Percentiles rank a stretch among this genome's conserved stretches.
Evolutionary conservation across 2,329 filamentous ascomycete genomes (phyloP).

Genomic region (Neopestalotiopsis sp.): DNA sequence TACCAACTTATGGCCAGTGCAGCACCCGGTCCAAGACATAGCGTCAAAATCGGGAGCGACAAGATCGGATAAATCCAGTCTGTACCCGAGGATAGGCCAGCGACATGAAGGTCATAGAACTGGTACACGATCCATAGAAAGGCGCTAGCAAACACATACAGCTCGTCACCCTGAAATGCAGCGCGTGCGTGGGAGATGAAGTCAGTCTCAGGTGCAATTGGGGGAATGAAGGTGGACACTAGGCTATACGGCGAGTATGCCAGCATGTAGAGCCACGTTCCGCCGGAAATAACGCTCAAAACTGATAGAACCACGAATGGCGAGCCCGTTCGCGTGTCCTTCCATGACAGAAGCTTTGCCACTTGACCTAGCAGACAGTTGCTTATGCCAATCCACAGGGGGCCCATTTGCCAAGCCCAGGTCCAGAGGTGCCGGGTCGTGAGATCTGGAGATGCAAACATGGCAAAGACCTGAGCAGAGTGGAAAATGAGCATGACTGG

Average conservation of each 20-base stretch:
- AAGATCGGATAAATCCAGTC: not conserved
- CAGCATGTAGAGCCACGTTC: not conserved
- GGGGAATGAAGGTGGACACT: not conserved
- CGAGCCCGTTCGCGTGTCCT: not conserved
- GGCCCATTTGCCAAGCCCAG: slow-evolving; percentile 31
- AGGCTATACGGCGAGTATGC: not conserved
- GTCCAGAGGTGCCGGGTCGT: slow-evolving; percentile 29
- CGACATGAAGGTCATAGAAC: not conserved
- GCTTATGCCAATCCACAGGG: slow-evolving; percentile 27
- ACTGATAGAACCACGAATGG: not conserved
- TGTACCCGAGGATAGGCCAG: not conserved
- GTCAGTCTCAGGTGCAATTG: not conserved
- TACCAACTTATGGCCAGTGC: not conserved
- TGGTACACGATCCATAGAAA: slow-evolving; percentile 3
- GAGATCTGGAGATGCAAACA: slow-evolving; percentile 20
- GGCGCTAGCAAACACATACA: not conserved
- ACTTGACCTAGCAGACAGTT: slow-evolving; percentile 16
- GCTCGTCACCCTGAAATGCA: not conserved
- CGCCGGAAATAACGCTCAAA: not conserved
- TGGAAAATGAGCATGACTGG: slow-evolving; percentile 27
- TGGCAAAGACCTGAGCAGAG: slow-evolving; percentile 24
- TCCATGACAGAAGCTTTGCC: not conserved
- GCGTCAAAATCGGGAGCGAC: not conserved
- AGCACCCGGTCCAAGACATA: not conserved
- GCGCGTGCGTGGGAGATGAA: not conserved